Evolutionary conservation across 306 rosid species (phyloP), one percentile per base, ranked within the genome.

Genomic region (Cucurbita ficifolia): DNA sequence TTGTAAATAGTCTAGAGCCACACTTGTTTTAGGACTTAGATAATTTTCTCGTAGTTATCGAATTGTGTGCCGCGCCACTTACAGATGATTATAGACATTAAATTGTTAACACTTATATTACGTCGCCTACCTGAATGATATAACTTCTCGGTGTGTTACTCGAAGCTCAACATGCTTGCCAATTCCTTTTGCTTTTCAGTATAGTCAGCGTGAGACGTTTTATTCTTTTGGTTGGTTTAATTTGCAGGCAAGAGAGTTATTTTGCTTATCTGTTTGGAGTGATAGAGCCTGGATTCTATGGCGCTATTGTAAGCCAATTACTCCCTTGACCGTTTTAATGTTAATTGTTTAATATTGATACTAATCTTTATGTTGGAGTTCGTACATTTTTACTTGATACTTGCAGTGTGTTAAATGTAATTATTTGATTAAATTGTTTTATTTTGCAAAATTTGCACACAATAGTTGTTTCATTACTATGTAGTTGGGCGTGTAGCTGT

Each of bases 201-300:
- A 16, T 0, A 16, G 48, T 59, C 13, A 17, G 24, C 18, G 18
- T 16, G 69, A 62, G 5, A 17, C 59, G 2, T 48, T n/a, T 24
- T 42, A 8, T 18, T n/a, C 1, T n/a, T 1, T 18, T 59, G 16
- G 4, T 42, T 74, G 48, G 50, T 35, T 49, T n/a, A 42, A 16
- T 68, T 35, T 64, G 14, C 53, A 83, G 96, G 78, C 98, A 92
- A 86, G 98, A 92, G 90, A 92, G 98, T 82, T 87, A 81, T 88
- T 88, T 92, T 46, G 98, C 96, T 67, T 92, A 92, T 84, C 77
- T 90, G 83, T 92, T 90, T 77, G 98, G 91, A 75, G 96, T 90
- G 45, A 62, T 29, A 68, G 96, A 92, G 69, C 96, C 98, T 76
- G 98, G 93, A 1, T 92, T 90, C 74, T 90, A 79, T 86, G 93